phyloP scores from a whole-genome alignment of 2,329 filamentous ascomycete species.

The Trichothecium roseum region DNA sequence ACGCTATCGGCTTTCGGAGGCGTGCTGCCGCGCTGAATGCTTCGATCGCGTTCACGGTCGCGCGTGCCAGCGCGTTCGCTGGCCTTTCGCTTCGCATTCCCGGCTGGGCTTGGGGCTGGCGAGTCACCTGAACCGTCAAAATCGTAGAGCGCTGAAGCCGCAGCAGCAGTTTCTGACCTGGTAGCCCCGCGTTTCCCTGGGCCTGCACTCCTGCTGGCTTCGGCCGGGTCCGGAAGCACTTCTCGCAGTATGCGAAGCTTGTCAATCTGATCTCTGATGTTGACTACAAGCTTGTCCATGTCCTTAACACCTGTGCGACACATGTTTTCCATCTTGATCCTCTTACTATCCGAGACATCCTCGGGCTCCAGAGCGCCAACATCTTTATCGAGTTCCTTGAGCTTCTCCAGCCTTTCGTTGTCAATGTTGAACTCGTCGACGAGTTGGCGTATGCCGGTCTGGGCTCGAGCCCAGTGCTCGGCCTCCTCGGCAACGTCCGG shows the following conservation, averaged over 20 bases:
- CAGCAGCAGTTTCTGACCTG: slow-evolving; percentile 10
- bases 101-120: slow-evolving; percentile 32
- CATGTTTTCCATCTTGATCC: slow-evolving; percentile 31
- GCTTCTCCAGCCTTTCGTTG: slow-evolving; percentile 27
- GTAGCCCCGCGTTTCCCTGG: slow-evolving; percentile 11
- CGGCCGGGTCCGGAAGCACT: slow-evolving; percentile 28
- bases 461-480: slow-evolving; percentile 30
- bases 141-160: slow-evolving; percentile 22
- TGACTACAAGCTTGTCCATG: slow-evolving; percentile 25
- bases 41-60: slow-evolving; percentile 19
- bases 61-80: slow-evolving; percentile 16
- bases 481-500: slow-evolving; percentile 29
- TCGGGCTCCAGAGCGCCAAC: slow-evolving; percentile 26
- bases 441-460: slow-evolving; percentile 27
- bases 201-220: slow-evolving; percentile 8
- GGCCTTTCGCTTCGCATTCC: slow-evolving; percentile 21
- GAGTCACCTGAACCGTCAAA: slow-evolving; percentile 35
- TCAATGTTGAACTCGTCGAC: slow-evolving; percentile 29
- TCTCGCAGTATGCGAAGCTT: slow-evolving; percentile 31
- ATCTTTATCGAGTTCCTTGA: slow-evolving; percentile 29
- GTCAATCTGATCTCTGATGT: slow-evolving; percentile 27
- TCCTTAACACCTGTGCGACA: slow-evolving; percentile 31
- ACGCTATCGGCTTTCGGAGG: slow-evolving; percentile 46
- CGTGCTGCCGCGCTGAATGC: slow-evolving; percentile 34
- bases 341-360: slow-evolving; percentile 22